Evolutionary conservation across 176 grass and related monocot species (phyloP), one percentile per base, ranked within the genome.

Genomic region (Stipa capillata): DNA sequence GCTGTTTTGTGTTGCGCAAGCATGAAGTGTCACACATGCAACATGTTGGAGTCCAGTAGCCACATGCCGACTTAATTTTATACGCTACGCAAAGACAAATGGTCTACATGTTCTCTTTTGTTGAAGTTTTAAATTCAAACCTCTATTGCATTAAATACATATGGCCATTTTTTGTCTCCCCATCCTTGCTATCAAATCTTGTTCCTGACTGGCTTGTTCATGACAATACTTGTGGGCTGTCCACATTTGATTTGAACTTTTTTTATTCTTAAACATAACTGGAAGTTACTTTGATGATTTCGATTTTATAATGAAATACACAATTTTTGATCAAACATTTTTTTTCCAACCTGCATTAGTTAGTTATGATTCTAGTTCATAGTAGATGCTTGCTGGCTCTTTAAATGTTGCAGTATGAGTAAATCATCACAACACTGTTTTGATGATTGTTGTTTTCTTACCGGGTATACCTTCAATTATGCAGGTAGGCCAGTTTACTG

Each of bases 401-500:
- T 33, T 42, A 43, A 72, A 4, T 59, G 7, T 24, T 34, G 4
- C 25, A 25, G 16, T 72, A 11, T n/a, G 1, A 47, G 10, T 32
- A 66, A n/a, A 56, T 59, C 20, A 43, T 69, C 25, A 51, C 18
- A 42, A 32, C 12, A 71, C 9, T 65, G 42, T 63, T 65, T 77
- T 70, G 18, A 39, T 70, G 13, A 43, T 50, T 17, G 52, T 72
- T 82, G 14, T 35, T 5, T 24, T 77, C 6, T 71, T 73, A 60
- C 15, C 72, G n/a, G 28, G 16, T 69, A 70, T 67, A 68, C 4
- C 15, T 60, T 45, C 31, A 13, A 51, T 73, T 65, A 78, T 83
- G 80, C 76, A 97, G 94, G 94, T 93, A 43, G 55, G 82, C 20
- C 47, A 91, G 16, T 97, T 97, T 85, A 79, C 76, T 39, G 71